Evolutionary conservation across 208 protist species (phyloP).

Genomic region (Strigomonas oncopelti): DNA sequence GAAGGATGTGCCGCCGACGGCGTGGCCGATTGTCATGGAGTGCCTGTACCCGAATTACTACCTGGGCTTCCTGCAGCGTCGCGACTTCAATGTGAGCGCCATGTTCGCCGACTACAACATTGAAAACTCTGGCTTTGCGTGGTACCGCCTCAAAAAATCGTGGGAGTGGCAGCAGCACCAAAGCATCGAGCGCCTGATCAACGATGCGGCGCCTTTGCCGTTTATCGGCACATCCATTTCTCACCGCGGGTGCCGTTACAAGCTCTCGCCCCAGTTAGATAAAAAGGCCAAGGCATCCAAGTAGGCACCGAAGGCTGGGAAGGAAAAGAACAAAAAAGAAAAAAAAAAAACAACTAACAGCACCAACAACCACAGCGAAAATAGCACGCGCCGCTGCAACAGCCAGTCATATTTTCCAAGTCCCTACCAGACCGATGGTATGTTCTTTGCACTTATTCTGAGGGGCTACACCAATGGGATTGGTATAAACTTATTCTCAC

Average conservation of each 20-base stretch:
- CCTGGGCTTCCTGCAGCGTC: constrained; percentile 76
- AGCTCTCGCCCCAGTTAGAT: constrained; percentile 31
- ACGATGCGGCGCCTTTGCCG: constrained; percentile 69
- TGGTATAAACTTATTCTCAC: too few species aligned
- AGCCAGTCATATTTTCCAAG: too few species aligned
- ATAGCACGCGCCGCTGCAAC: too few species aligned
- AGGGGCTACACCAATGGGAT: too few species aligned
- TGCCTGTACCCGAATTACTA: constrained; percentile 87
- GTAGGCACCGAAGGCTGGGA: too few species aligned
- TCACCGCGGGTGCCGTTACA: constrained; percentile 62
- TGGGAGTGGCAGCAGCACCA: constrained; percentile 79
- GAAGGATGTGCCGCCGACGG: constrained; percentile 50
- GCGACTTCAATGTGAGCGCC: constrained; percentile 83
- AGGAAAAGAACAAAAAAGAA: too few species aligned
- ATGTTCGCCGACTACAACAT: constrained; percentile 88
- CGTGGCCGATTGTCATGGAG: constrained; percentile 85
- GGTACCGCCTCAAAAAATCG: constrained; percentile 80
- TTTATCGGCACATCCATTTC: constrained; percentile 47
- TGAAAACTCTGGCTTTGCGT: constrained; percentile 77
- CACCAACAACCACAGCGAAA: too few species aligned
- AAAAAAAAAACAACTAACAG: too few species aligned
- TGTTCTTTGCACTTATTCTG: too few species aligned
- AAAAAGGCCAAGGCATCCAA: too few species aligned
- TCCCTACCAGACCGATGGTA: too few species aligned
- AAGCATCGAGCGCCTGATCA: constrained; percentile 69